Evolutionary conservation across 225 moss, liverwort and hornwort genomes (phyloP), one percentile per base, ranked within the genome.

Genomic region (Sphagnum contortum): DNA sequence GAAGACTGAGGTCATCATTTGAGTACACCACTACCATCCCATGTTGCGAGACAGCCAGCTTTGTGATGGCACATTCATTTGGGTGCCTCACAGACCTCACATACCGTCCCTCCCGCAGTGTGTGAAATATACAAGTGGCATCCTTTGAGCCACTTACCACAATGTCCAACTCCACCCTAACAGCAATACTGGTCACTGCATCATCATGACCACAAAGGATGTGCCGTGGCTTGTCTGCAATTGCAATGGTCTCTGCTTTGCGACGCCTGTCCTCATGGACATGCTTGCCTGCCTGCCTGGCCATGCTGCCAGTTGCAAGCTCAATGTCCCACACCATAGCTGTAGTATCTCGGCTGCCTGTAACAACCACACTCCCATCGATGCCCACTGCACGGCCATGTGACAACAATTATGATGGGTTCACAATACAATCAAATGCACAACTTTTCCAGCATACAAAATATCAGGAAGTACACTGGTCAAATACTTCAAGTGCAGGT

Each of bases 251-350:
- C 65, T 90, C 90, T 47, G 74, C 69, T 67, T 82, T 87, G 57
- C 78, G 72, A 50, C 74, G 76, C 71, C 80, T 90, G 63, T 90
- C 90, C 49, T 79, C 86, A 70, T 74, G 75, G 56, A 80, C 86
- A 52, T 6, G 47, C 63, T 67, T 82, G 61, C 75, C 75, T 62
- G 73, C 65, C 57, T 77, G 68, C 70, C 65, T 77, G 45, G 74
- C 63, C 66, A 70, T 76, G 51, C 48, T 64, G 45, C 48, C 71
- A 68, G 76, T 87, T 70, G 81, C 83, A 49, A 84, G 81, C 66
- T 87, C 79, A 61, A 89, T 79, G 76, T 89, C 87, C 89, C 89
- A 89, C 63, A 89, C 89, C 89, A 89, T 89, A 63, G 87, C 89
- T 10, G 87, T 89, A 8, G 89, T 89, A 71, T 89, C 89, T 70